Evolutionary conservation across 257 asterid genomes (phyloP).

Genomic region (Solanum pennellii): DNA sequence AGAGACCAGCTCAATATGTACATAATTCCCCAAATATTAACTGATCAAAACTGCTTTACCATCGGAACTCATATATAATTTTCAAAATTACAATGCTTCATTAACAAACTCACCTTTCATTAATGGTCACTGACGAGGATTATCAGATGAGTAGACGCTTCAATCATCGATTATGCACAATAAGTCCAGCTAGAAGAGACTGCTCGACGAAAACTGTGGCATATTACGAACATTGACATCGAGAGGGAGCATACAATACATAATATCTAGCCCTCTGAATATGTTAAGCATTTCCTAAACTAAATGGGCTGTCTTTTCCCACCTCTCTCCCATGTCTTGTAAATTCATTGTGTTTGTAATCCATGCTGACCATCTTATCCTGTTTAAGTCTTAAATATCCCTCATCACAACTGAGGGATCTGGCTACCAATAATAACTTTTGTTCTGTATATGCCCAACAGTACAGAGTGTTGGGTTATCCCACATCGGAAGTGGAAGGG

Average conservation of each 20-base stretch:
- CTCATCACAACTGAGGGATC: conserved; percentile 60
- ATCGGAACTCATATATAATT: too few species aligned
- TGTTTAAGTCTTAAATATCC: conserved; percentile 79
- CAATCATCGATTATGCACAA: conserved; percentile 1
- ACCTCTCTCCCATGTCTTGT: conserved; percentile 92
- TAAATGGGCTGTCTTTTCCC: conserved; percentile 50
- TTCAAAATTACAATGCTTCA: background rate
- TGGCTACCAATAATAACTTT: conserved; percentile 65
- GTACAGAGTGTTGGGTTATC: too few species aligned
- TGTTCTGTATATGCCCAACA: conserved; percentile 51
- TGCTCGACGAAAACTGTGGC: conserved; percentile 17
- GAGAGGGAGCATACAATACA: conserved; percentile 57
- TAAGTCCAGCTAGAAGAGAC: conserved; percentile 72
- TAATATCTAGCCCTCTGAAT: conserved; percentile 70
- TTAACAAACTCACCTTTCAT: background rate
- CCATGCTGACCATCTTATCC: conserved; percentile 71
- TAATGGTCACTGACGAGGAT: background rate
- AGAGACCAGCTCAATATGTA: too few species aligned
- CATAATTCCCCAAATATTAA: too few species aligned
- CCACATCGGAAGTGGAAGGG: too few species aligned
- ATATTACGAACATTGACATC: conserved; percentile 63
- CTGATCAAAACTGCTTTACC: too few species aligned
- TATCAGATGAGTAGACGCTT: background rate
- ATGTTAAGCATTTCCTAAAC: conserved; percentile 68
- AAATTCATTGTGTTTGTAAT: conserved; percentile 61